Percentiles rank a stretch among this genome's conserved stretches.
phyloP scores from a whole-genome alignment of 1,139 yeast genomes.

The Candida labiduridarum region DNA sequence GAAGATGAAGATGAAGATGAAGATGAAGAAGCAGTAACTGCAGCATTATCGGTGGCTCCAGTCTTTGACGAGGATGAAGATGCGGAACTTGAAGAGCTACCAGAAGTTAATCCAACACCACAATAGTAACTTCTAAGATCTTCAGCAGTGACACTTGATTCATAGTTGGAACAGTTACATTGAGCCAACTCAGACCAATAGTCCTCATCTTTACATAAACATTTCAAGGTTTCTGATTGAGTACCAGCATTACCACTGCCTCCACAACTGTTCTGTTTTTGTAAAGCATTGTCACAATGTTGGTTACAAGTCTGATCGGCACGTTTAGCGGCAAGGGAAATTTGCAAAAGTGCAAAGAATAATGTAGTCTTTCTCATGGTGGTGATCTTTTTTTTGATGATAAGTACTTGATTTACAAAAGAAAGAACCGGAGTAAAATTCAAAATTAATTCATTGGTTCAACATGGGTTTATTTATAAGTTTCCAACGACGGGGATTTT shows the following conservation, averaged over 20 bases:
- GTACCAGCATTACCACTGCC: constrained; percentile 3
- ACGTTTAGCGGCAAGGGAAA: constrained; percentile 5
- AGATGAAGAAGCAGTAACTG: neutral
- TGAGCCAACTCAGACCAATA: constrained; percentile 5
- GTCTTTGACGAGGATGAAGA: neutral
- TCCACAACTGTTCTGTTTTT: constrained; percentile 2
- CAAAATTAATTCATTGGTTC: no score
- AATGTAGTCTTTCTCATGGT: constrained; percentile 4
- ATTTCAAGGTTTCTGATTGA: constrained; percentile 3
- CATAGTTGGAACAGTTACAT: constrained; percentile 5
- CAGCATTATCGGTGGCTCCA: neutral
- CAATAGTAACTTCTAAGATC: neutral
- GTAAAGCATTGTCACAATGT: constrained; percentile 1
- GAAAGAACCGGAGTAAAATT: no score
- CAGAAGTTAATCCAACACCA: neutral
- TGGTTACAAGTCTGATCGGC: constrained; percentile 4
- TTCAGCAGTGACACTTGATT: constrained; percentile 1
- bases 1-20: neutral
- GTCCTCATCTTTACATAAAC: constrained; percentile 3
- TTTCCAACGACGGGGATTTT: no score
- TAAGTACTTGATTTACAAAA: neutral
- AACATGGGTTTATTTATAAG: no score
- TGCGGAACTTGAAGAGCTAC: neutral
- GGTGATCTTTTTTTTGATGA: neutral
- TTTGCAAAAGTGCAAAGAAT: constrained; percentile 7